Base-by-base conservation (phyloP, 176 grass and related monocot species). In the Triticum monococcum region DNA sequence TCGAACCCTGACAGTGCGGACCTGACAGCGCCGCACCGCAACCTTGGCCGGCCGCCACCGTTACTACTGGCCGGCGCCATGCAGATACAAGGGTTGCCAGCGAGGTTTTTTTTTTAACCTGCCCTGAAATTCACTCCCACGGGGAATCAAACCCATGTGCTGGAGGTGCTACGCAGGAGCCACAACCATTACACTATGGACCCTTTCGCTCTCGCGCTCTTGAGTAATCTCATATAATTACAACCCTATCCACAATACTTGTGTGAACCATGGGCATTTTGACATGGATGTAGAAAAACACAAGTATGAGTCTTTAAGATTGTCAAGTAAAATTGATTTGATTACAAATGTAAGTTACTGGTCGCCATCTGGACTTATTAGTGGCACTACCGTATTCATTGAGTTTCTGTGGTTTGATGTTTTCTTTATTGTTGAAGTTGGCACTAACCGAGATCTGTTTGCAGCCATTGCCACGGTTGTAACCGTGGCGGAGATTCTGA, bases 381-480 rank as follows among this genome's bases (percentile, higher is more conserved):
- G 16, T 22, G 59, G 18, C 5, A 52, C 14, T 50, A 18, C 14
- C 0, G 1, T 5, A 18, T 52, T 4, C 41, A 13, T 4, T n/a
- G 36, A 36, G 24, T 83, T 2, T 9, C 7, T 60, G 36, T 38
- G 3, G 56, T 67, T 75, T 0, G 24, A 8, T 68, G 8, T 69
- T 81, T 69, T 33, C 36, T 31, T 23, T 77, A 3, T 81, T 83
- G 18, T 71, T 75, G 18, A 32, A 63, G n/a, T 74, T 22, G 61
- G 2, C 11, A 8, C 70, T 83, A 81, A 78, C 63, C 35, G 73
- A 54, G 10, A 68, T 84, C 16, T 91, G 26, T 86, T 73, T 90
- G 16, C 87, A 98, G 93, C 95, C 43, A 98, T 95, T 88, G 87
- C 93, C 10, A 98, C 95, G 26, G 91, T 98, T 71, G 95, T 98